Base-by-base conservation (phyloP, 2,329 filamentous ascomycete genomes). In the Alternaria sp. region DNA sequence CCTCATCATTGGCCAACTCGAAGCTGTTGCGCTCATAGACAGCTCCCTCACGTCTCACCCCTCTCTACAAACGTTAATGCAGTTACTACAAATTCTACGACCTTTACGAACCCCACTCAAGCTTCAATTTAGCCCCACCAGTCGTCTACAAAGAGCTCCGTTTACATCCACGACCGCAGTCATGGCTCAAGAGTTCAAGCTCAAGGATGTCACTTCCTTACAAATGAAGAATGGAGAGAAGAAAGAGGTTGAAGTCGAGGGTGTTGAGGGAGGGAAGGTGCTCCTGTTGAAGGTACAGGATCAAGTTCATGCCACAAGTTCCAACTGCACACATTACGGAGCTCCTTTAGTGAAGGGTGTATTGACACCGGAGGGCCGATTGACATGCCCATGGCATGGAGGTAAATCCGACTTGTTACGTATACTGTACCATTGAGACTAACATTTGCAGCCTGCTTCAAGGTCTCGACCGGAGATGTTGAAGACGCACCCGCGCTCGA, bases 371-470 rank as follows among this genome's bases (percentile, higher is more conserved):
- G 88, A 90, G 67, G 95, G 95, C 5, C 85, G 92, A 50, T 79
- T 99, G 62, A 97, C 92, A 6, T 99, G 95, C 77, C 93, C 94
- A 3, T 98, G 95, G 95, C 94, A 98, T 76, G 94, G 94, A 81
- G 92, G 92, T 95, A 59, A 5, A 44, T 54, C 26, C 14, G 5
- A 21, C 13, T 9, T 10, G 5, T 2, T 33, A 13, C 24, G 2
- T 8, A 28, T 17, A 14, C 24, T 28, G 21, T 23, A 21, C 8
- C n/a, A 11, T 23, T 1, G 21, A 14, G 14, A 41, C 62, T 72
- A 40, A 69, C 49, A 17, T 17, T 33, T 7, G 40, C 63, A 93
- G 95, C 95, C 56, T 99, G 95, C 82, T 99, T 97, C 81, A 95
- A 92, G 63, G 87, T 92, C 63, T 85, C 85, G 55, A 96, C 90